phyloP scores from a whole-genome alignment of 805 yeast genomes.

The Wickerhamomyces kurtzmanii region DNA sequence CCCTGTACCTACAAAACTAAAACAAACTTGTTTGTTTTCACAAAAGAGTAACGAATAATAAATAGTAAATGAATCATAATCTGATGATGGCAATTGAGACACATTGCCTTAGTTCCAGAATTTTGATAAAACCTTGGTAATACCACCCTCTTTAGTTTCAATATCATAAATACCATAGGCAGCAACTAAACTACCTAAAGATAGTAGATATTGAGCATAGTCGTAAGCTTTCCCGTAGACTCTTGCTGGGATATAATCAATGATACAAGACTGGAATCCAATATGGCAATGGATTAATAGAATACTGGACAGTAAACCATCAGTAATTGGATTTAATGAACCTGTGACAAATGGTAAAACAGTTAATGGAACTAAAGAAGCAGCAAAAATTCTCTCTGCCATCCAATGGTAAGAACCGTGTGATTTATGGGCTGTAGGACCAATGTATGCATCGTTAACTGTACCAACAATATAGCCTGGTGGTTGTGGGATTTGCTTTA shows the following conservation, averaged over 20 bases:
- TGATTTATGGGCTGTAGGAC: conserved; percentile 50
- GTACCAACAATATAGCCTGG: conserved; percentile 90
- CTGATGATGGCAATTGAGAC: too few species aligned
- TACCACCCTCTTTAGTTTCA: conserved; percentile 74
- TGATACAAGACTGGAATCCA: conserved; percentile 86
- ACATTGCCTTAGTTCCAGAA: too few species aligned
- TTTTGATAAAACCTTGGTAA: conserved; percentile 51
- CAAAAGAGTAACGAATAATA: too few species aligned
- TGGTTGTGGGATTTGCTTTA: conserved; percentile 65
- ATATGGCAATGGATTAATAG: conserved; percentile 71
- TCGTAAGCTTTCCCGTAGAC: conserved; percentile 73
- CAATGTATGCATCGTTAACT: conserved; percentile 77
- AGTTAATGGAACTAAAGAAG: conserved; percentile 68
- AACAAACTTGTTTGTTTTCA: too few species aligned
- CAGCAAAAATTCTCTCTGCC: conserved; percentile 66
- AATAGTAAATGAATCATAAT: too few species aligned
- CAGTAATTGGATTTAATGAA: conserved; percentile 56
- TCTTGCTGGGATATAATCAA: conserved; percentile 84
- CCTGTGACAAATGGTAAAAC: conserved; percentile 74
- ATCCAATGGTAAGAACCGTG: conserved; percentile 94
- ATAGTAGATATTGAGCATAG: conserved; percentile 56
- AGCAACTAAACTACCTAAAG: conserved; percentile 61
- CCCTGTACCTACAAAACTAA: too few species aligned
- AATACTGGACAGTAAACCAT: conserved; percentile 57
- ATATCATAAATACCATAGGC: conserved; percentile 75